These are phyloP conservation scores for Xylaria sp. DNA, from an alignment of 495 filamentous ascomycete genomes.

Conservation along the genomic window DNA sequence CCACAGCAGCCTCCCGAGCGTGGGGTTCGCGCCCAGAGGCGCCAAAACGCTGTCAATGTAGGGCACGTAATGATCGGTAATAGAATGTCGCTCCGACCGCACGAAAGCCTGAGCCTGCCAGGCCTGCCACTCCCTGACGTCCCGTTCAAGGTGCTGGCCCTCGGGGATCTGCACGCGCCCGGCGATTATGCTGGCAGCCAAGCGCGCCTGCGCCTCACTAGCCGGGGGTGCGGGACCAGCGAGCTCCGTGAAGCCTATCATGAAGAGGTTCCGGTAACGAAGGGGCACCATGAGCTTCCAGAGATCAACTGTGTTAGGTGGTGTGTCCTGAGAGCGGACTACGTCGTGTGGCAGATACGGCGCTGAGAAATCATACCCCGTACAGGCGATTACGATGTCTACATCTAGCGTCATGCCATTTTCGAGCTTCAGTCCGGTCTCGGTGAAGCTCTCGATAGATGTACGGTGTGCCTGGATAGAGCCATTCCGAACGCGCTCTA, in stretches of 20 bases:
- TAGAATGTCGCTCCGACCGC: conserved; percentile 30
- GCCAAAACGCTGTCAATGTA: conserved; percentile 32
- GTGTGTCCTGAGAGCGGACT: conserved; percentile 19
- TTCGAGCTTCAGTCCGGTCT: conserved; percentile 28
- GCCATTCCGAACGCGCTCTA: conserved; percentile 31
- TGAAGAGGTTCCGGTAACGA: conserved; percentile 26
- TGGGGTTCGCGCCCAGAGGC: conserved; percentile 25
- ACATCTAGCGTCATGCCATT: conserved; percentile 30
- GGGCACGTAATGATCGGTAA: conserved; percentile 20
- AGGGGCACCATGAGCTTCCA: conserved; percentile 31
- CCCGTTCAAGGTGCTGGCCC: background rate
- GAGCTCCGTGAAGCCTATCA: background rate
- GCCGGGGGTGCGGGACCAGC: background rate
- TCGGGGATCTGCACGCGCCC: background rate
- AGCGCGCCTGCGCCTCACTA: background rate
- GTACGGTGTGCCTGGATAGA: conserved; percentile 33
- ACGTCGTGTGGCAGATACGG: conserved; percentile 26
- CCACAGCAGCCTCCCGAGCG: background rate
- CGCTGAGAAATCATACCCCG: conserved; percentile 29
- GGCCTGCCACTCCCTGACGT: conserved; percentile 24
- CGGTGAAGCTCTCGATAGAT: conserved; percentile 25
- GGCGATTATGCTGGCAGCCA: background rate
- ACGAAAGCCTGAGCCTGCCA: conserved; percentile 29
- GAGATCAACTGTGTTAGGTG: conserved; percentile 24
- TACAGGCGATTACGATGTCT: conserved; percentile 29